These are phyloP conservation scores for Malania oleifera DNA, from an alignment of 164 flowering plant species.

Conservation along the genomic window DNA sequence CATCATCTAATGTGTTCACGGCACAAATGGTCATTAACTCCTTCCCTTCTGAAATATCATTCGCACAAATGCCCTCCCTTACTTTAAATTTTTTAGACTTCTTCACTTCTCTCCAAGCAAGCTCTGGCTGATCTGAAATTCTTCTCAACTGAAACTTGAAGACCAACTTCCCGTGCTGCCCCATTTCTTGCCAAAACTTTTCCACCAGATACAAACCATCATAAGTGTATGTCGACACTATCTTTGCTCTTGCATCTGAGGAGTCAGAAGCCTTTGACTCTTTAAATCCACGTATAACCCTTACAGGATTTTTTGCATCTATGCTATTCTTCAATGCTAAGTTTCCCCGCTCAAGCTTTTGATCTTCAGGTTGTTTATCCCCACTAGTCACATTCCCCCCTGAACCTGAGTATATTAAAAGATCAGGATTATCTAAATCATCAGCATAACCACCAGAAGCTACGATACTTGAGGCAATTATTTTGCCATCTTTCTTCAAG, in stretches of 20 bases:
- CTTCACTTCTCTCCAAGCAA: too few species aligned
- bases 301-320: conserved; percentile 1
- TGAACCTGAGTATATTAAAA: conserved; percentile 48
- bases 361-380: conserved; percentile 38
- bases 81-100: too few species aligned
- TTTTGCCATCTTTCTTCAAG: conserved; percentile 25
- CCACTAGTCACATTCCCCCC: conserved; percentile 55
- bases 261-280: background rate
- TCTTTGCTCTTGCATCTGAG: background rate
- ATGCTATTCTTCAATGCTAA: conserved; percentile 8
- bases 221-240: conserved; percentile 6
- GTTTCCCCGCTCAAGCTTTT: conserved; percentile 11
- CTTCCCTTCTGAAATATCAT: background rate
- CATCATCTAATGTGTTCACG: background rate
- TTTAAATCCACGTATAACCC: conserved; percentile 9
- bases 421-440: conserved; percentile 51
- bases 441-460: conserved; percentile 76
- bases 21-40: background rate
- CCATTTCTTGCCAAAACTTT: conserved; percentile 3
- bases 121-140: conserved; percentile 4
- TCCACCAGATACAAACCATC: conserved; percentile 10
- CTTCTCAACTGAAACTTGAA: conserved; percentile 7
- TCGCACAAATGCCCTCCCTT: too few species aligned
- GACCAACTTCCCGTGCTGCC: background rate
- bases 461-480: conserved; percentile 68